Conservation (phyloP, 495 filamentous ascomycete genomes). For the Penicillium subrubescens region DNA sequence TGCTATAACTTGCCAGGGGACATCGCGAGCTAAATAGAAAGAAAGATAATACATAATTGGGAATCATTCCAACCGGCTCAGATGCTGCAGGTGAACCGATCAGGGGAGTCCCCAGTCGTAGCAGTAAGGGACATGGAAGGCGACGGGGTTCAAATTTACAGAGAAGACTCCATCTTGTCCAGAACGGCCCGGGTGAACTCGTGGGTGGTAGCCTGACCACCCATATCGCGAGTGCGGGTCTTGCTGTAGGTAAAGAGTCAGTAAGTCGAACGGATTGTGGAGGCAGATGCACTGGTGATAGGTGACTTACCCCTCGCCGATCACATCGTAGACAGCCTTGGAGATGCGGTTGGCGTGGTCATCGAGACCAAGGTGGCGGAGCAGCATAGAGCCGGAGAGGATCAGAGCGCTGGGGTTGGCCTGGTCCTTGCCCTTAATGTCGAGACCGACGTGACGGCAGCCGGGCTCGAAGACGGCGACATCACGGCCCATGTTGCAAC, state of each 20-base stretch:
- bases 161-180: constrained; percentile 80
- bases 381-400: constrained; percentile 91
- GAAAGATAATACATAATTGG: constrained; percentile 40
- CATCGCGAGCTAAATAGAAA: constrained; percentile 32
- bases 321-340: constrained; percentile 95
- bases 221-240: constrained; percentile 91
- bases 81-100: constrained; percentile 11
- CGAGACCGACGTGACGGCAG: constrained; percentile 96
- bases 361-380: constrained; percentile 93
- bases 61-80: constrained; percentile 20
- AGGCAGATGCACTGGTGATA: not conserved
- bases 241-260: constrained; percentile 54
- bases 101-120: constrained; percentile 25
- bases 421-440: constrained; percentile 99
- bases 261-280: constrained; percentile 30
- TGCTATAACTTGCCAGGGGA: constrained; percentile 29
- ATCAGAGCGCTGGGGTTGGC: constrained; percentile 97
- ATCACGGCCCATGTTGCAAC: constrained; percentile 98
- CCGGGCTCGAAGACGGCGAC: constrained; percentile 98
- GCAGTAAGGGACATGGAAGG: constrained; percentile 21
- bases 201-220: constrained; percentile 83
- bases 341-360: constrained; percentile 98
- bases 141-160: constrained; percentile 36
- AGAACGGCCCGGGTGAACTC: constrained; percentile 94
- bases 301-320: constrained; percentile 79